These are phyloP conservation scores for Cercis canadensis DNA, from an alignment of 306 rosid genomes.

Conservation along the genomic window DNA sequence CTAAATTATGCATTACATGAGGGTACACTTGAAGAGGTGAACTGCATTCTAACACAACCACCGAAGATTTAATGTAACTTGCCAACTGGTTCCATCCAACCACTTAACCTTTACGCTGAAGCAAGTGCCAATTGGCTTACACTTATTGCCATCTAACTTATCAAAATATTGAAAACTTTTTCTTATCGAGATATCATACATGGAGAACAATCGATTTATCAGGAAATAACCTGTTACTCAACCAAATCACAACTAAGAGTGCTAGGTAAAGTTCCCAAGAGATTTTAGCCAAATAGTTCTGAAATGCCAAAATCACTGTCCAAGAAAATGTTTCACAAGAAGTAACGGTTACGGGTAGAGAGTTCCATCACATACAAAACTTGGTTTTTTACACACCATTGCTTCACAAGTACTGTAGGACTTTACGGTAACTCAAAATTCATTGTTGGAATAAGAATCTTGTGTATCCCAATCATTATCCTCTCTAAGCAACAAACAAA, in stretches of 20 bases:
- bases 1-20: background rate
- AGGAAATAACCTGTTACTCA: too few relatives aligned
- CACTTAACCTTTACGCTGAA: background rate
- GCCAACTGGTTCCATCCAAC: background rate
- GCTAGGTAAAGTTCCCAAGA: background rate
- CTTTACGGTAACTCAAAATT: too few relatives aligned
- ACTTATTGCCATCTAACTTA: background rate
- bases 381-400: too few relatives aligned
- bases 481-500: too few relatives aligned
- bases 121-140: background rate
- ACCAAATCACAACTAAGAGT: background rate
- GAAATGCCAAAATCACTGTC: background rate
- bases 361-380: background rate
- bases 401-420: too few relatives aligned
- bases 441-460: too few relatives aligned
- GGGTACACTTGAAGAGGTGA: background rate
- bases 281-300: background rate
- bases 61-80: background rate
- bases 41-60: background rate
- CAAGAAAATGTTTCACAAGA: background rate
- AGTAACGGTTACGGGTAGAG: background rate
- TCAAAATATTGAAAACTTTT: too few relatives aligned
- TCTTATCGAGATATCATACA: background rate
- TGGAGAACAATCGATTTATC: too few relatives aligned
- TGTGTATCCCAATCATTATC: too few relatives aligned